These are phyloP conservation scores for Hyaloperonospora brassicae DNA, from an alignment of 352 stramenopile genomes.

Conservation along the genomic window DNA sequence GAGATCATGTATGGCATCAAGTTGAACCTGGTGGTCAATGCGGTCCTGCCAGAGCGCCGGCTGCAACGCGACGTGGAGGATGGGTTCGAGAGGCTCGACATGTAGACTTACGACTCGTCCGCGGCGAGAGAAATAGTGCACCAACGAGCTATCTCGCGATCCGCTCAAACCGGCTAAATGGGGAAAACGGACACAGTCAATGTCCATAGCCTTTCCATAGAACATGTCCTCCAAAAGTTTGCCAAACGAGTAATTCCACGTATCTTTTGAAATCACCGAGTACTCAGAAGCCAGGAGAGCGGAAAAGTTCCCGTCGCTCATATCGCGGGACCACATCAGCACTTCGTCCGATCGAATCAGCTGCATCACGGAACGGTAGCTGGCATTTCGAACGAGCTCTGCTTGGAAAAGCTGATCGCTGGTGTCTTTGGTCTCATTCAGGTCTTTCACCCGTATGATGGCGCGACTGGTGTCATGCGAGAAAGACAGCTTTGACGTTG, in stretches of 20 bases:
- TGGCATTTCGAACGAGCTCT: conserved; percentile 56
- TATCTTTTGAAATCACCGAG: conserved; percentile 47
- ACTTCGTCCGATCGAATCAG: conserved; percentile 53
- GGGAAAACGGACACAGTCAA: conserved; percentile 62
- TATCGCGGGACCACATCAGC: conserved; percentile 58
- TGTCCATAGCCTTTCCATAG: conserved; percentile 68
- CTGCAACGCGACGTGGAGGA: conserved; percentile 76
- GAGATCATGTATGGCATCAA: conserved; percentile 62
- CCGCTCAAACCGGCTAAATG: conserved; percentile 46
- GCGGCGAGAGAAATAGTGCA: conserved; percentile 69
- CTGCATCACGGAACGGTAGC: conserved; percentile 47
- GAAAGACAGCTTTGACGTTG: conserved; percentile 73
- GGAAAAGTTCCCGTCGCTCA: conserved; percentile 13
- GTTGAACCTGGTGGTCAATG: conserved; percentile 56
- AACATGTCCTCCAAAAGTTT: conserved; percentile 84
- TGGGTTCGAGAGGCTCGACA: conserved; percentile 68
- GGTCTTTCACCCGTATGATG: conserved; percentile 60
- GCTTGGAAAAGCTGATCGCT: conserved; percentile 41
- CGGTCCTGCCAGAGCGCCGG: conserved; percentile 77
- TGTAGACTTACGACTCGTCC: conserved; percentile 72
- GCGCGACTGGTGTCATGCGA: conserved; percentile 75
- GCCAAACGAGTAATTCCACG: conserved; percentile 84
- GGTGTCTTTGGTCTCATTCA: conserved; percentile 60
- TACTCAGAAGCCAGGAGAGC: conserved; percentile 43
- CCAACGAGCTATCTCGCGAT: conserved; percentile 57